phyloP scores from a whole-genome alignment of 768 basidiomycete genomes.

The Chalciporus chontae region DNA sequence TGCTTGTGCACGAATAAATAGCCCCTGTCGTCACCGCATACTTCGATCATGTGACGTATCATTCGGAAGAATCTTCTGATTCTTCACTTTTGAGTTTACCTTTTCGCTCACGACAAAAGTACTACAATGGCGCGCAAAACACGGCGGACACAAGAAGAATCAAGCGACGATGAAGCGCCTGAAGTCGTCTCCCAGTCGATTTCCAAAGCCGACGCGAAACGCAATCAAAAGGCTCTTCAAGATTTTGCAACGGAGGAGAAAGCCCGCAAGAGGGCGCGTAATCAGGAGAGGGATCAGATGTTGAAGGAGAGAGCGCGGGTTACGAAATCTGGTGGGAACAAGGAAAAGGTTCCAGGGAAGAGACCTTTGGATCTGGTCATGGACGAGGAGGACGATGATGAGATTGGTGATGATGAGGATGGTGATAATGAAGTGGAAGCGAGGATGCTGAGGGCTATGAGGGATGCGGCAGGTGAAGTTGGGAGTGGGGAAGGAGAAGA shows the following conservation, averaged over 20 bases:
- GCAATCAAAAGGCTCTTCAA: conserved; percentile 34
- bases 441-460: conserved; percentile 29
- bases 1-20: background rate
- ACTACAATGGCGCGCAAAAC: conserved; percentile 18
- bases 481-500: conserved; percentile 16
- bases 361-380: conserved; percentile 4
- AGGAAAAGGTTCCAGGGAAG: conserved; percentile 14
- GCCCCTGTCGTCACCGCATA: background rate
- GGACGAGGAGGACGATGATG: conserved; percentile 22
- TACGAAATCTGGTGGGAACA: conserved; percentile 9
- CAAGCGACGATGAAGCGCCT: conserved; percentile 45
- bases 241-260: conserved; percentile 37
- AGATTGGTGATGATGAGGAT: conserved; percentile 22
- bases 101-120: background rate
- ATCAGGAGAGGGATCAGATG: conserved; percentile 45
- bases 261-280: conserved; percentile 41
- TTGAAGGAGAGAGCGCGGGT: conserved; percentile 46
- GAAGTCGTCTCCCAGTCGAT: conserved; percentile 46
- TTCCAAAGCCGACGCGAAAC: conserved; percentile 42
- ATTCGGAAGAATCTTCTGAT: background rate
- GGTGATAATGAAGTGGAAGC: conserved; percentile 22
- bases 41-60: background rate
- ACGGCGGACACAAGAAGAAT: conserved; percentile 10
- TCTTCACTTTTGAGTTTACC: background rate
- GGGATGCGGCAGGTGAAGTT: conserved; percentile 24